Evolutionary conservation across 352 stramenopile species (phyloP).

Genomic region (Pythium guiyangense): DNA sequence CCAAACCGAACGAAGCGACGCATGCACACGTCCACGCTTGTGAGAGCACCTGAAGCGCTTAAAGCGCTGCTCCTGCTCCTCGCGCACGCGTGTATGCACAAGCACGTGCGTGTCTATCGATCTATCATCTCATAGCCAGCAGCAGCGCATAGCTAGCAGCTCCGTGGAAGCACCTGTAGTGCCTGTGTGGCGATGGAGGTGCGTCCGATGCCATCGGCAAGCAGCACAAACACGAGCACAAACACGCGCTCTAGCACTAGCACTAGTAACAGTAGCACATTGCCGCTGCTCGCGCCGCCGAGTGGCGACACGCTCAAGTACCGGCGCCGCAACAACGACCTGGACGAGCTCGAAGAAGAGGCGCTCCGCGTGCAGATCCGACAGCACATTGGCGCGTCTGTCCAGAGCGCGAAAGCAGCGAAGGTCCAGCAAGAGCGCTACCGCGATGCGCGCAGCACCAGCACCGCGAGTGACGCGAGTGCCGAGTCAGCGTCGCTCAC

Average conservation of each 20-base stretch:
- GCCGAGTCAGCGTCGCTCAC: constrained; percentile 18
- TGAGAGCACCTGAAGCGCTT: no score
- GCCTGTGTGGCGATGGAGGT: neutral
- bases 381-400: constrained; percentile 30
- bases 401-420: constrained; percentile 5
- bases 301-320: constrained; percentile 31
- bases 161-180: no score
- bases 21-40: no score
- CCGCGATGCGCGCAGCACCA: constrained; percentile 8
- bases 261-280: neutral
- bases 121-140: no score
- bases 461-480: constrained; percentile 5
- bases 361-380: constrained; percentile 38
- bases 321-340: no score
- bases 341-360: constrained; percentile 43
- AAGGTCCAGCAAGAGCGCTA: constrained; percentile 9
- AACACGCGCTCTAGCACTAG: no score
- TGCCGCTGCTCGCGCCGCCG: constrained; percentile 32
- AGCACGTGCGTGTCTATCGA: no score
- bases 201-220: neutral
- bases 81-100: no score
- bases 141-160: no score
- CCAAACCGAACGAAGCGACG: no score
- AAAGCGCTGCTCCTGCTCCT: no score
- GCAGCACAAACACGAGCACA: no score